These are phyloP conservation scores for Cyathus olla DNA, from an alignment of 1,284 basidiomycete genomes.

Conservation along the genomic window DNA sequence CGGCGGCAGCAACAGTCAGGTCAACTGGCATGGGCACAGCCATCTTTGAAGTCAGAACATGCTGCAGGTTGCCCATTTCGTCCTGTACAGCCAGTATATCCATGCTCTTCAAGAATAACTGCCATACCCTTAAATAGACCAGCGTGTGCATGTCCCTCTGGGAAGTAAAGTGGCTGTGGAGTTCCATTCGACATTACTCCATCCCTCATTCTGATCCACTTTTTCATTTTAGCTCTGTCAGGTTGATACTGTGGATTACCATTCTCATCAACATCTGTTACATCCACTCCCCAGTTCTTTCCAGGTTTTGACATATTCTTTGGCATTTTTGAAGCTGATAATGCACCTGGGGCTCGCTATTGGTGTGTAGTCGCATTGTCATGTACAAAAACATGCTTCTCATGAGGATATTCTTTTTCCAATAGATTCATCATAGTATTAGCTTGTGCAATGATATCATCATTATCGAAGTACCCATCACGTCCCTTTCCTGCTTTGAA, in stretches of 20 bases:
- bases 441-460: conserved; percentile 28
- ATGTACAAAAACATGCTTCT: conserved; percentile 39
- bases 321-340: conserved; percentile 36
- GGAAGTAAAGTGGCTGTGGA: no score
- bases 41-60: conserved; percentile 17
- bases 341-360: conserved; percentile 35
- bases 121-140: no score
- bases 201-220: conserved; percentile 37
- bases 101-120: conserved; percentile 12
- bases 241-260: conserved; percentile 26
- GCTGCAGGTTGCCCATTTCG: conserved; percentile 11
- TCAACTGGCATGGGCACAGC: conserved; percentile 9
- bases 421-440: conserved; percentile 29
- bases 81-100: conserved; percentile 22
- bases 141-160: no score
- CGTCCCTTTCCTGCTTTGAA: conserved; percentile 32
- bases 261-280: conserved; percentile 9
- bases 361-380: conserved; percentile 47
- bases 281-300: conserved; percentile 23
- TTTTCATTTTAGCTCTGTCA: conserved; percentile 34
- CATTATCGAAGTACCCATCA: conserved; percentile 40
- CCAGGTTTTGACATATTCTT: conserved; percentile 12
- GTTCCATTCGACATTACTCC: conserved; percentile 5
- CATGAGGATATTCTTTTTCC: conserved; percentile 19
- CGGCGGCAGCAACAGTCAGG: conserved; percentile 30